Conservation (phyloP, 1,139 yeast genomes). For the Komagataea norvegica region DNA sequence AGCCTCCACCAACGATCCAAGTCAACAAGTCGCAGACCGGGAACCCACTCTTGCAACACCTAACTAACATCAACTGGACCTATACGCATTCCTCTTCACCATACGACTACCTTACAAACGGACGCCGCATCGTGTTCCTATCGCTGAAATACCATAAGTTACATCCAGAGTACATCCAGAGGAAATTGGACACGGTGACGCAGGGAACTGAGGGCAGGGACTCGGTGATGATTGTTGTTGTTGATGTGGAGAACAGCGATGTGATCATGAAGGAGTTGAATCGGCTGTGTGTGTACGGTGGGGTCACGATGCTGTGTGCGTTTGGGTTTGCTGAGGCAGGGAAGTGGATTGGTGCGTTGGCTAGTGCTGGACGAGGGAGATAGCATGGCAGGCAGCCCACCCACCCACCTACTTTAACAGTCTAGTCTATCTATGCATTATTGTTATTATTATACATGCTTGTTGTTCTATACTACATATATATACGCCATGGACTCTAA, state of each 20-base stretch:
- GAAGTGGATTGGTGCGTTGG: constrained; percentile 38
- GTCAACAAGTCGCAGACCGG: constrained; percentile 56
- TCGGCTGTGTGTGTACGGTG: constrained; percentile 65
- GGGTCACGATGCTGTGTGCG: constrained; percentile 65
- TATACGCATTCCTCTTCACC: constrained; percentile 40
- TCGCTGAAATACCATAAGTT: constrained; percentile 79
- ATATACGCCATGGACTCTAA: constrained; percentile 1
- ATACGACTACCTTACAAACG: constrained; percentile 66
- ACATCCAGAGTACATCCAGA: constrained; percentile 82
- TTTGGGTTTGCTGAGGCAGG: constrained; percentile 90
- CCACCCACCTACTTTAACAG: no score
- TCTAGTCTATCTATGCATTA: no score
- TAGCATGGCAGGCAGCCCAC: no score
- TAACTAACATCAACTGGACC: constrained; percentile 48
- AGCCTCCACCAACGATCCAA: constrained; percentile 28
- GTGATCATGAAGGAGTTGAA: constrained; percentile 66
- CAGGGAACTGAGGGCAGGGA: constrained; percentile 32
- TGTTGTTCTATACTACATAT: background rate
- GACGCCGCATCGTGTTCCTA: constrained; percentile 65
- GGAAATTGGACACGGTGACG: constrained; percentile 56
- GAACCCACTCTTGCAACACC: constrained; percentile 49
- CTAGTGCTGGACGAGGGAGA: constrained; percentile 1
- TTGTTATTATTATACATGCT: background rate
- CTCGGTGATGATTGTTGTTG: constrained; percentile 64
- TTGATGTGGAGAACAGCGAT: constrained; percentile 74